A percentile compares a stretch with the other conserved stretches of the same genome.
phyloP scores from a whole-genome alignment of 441 rosid species.

The Gossypium laxum region DNA sequence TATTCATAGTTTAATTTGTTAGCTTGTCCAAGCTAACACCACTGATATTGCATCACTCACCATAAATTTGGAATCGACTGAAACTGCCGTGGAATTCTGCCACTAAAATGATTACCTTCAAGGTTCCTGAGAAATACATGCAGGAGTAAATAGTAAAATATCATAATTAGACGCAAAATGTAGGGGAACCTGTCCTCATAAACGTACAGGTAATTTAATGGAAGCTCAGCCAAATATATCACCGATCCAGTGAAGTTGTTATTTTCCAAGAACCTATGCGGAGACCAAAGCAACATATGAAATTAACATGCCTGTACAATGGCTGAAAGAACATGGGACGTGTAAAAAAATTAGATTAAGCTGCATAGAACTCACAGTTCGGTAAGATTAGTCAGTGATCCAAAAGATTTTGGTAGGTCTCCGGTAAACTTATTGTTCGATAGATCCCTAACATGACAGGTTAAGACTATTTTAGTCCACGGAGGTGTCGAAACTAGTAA shows the following conservation, averaged over 20 bases:
- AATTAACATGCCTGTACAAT: slow-evolving; percentile 7
- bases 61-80: slow-evolving; percentile 74
- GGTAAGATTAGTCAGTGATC: slow-evolving; percentile 57
- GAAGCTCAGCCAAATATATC: slow-evolving; percentile 61
- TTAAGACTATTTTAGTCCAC: slow-evolving; percentile 2
- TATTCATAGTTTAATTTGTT: neutral
- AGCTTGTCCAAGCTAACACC: neutral
- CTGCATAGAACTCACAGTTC: slow-evolving; percentile 50
- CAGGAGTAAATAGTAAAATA: slow-evolving; percentile 18
- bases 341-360: slow-evolving; percentile 6
- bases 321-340: neutral
- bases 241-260: slow-evolving; percentile 89
- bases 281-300: neutral
- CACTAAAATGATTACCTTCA: slow-evolving; percentile 71
- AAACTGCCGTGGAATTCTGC: slow-evolving; percentile 74
- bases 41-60: slow-evolving; percentile 30
- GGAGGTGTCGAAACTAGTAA: neutral
- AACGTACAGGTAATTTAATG: slow-evolving; percentile 66
- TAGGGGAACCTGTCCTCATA: slow-evolving; percentile 10
- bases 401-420: slow-evolving; percentile 84
- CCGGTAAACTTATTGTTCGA: slow-evolving; percentile 72
- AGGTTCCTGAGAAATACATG: slow-evolving; percentile 51
- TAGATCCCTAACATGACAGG: slow-evolving; percentile 56
- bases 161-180: slow-evolving; percentile 12
- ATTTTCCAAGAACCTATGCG: slow-evolving; percentile 68